Percentiles rank a stretch among this genome's conserved stretches.
phyloP scores from a whole-genome alignment of 2,329 filamentous ascomycete species.

The Arthrocladium fulminans region DNA sequence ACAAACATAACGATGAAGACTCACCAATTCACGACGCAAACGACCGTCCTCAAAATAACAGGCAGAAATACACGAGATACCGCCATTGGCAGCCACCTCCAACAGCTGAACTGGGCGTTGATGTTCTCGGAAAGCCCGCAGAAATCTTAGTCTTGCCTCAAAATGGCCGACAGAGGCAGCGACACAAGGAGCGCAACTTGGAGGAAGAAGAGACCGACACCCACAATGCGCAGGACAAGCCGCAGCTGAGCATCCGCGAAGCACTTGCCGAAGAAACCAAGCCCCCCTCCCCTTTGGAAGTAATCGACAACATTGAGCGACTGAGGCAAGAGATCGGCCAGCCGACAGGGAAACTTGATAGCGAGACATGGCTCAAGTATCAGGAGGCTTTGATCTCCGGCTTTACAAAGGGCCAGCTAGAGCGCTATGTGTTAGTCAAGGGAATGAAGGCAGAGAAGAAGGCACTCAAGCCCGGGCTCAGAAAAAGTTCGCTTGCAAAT shows the following conservation, averaged over 20 bases:
- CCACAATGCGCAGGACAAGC: not conserved
- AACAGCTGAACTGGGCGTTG: conserved; percentile 26
- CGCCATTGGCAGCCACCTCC: conserved; percentile 15
- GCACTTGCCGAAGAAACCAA: conserved; percentile 15
- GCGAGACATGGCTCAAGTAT: not conserved
- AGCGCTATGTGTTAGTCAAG: not conserved
- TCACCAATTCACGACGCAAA: not conserved
- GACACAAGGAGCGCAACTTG: conserved; percentile 8
- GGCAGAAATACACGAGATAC: conserved; percentile 2
- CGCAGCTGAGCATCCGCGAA: conserved; percentile 11
- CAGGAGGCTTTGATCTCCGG: not conserved
- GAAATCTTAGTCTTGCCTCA: conserved; percentile 30
- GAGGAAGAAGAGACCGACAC: conserved; percentile 1
- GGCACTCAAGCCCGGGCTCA: not conserved
- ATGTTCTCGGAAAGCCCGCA: conserved; percentile 30
- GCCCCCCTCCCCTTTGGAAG: conserved; percentile 11
- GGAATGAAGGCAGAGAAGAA: not conserved
- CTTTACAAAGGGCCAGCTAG: conserved; percentile 4
- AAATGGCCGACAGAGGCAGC: conserved; percentile 18
- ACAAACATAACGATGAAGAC: conserved; percentile 6
- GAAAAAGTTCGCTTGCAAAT: not conserved
- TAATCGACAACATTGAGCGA: conserved; percentile 18
- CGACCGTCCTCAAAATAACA: not conserved
- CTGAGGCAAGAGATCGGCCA: conserved; percentile 11
- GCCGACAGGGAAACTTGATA: conserved; percentile 12